A percentile compares a stretch with the other conserved stretches of the same genome.
Evolutionary conservation across 1,284 basidiomycete species (phyloP).

Genomic region (Trichosporon inkin): DNA sequence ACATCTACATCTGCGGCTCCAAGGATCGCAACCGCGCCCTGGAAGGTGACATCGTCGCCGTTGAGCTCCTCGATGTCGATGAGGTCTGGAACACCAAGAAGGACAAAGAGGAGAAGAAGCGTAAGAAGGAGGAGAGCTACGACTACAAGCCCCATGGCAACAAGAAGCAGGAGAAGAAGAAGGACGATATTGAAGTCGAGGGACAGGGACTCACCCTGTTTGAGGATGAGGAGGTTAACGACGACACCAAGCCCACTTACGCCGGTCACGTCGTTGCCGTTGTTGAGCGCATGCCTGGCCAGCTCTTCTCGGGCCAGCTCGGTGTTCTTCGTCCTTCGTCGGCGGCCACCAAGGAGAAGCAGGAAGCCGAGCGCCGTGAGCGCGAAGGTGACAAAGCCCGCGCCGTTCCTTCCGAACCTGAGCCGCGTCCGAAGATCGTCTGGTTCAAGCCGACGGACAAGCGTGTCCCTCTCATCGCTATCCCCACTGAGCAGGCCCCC

Average conservation of each 20-base stretch:
- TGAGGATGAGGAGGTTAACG: slow-evolving; percentile 96
- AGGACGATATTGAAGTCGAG: slow-evolving; percentile 99
- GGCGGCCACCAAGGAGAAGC: slow-evolving; percentile 98
- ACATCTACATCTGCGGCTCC: slow-evolving; percentile 97
- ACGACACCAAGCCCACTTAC: slow-evolving; percentile 78
- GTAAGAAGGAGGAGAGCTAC: slow-evolving; percentile 98
- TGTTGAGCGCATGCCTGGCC: slow-evolving; percentile 97
- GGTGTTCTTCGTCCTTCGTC: slow-evolving; percentile 93
- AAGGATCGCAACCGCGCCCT: slow-evolving; percentile 98
- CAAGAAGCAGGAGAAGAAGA: slow-evolving; percentile 98
- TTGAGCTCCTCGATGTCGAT: slow-evolving; percentile 95
- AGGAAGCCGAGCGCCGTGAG: slow-evolving; percentile 94
- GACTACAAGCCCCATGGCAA: slow-evolving; percentile 63
- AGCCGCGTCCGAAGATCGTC: slow-evolving; percentile 91
- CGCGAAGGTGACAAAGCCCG: slow-evolving; percentile 75
- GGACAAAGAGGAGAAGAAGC: slow-evolving; percentile 99
- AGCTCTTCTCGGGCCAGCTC: slow-evolving; percentile 95
- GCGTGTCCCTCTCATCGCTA: slow-evolving; percentile 96
- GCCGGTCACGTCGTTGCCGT: slow-evolving; percentile 98
- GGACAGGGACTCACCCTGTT: slow-evolving; percentile 94
- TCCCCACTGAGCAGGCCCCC: slow-evolving; percentile 98
- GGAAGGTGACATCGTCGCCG: slow-evolving; percentile 97
- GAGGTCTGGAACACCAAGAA: slow-evolving; percentile 99
- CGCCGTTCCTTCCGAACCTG: slow-evolving; percentile 57
- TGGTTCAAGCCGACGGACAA: slow-evolving; percentile 99